Base-by-base conservation (phyloP, 1,139 yeast species). In the Debaryomyces nepalensis region DNA sequence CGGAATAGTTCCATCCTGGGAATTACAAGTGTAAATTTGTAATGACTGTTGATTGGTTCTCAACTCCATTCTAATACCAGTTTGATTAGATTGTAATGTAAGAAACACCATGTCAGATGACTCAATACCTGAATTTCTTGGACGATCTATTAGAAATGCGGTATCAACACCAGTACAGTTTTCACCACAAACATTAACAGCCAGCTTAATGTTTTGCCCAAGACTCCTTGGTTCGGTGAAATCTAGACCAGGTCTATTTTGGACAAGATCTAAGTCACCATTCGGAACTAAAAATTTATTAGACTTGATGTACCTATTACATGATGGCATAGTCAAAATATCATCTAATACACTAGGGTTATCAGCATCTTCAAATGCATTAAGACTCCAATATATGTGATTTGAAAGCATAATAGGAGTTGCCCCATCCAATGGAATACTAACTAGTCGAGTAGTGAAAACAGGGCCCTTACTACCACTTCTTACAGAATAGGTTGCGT, bases 21-120 rank as follows among this genome's bases (percentile, higher is more conserved):
- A 19, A 21, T 33, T 22, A 10, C 36, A 33, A 23, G 26, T 22
- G 8, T 21, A 33, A 10, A 12, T 21, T 19, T 33, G 27, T 9
- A 33, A 14, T 2, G 36, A 33, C 4, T 14, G 24, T 22, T 33
- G 36, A 14, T 33, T 33, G 11, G 51, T 56, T 50, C 38, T 53
- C 52, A 24, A 9, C 9, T 33, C 43, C 43, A 27, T 48, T 49
- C 15, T 45, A 46, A 16, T 47, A 12, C 14, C 51, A 27, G 15
- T 50, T 46, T 12, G 51, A 45, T 33, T 33, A 20, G 36, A 33
- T 21, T 33, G 8, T 18, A 33, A 21, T 3, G 19, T 33, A 15
- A 33, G 18, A 8, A 33, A 11, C 3, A 23, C 18, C 11, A 33
- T 7, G 7, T 33, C 26, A 6, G 36, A 20, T 5, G 36, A 33